These are phyloP conservation scores for Arbutus unedo DNA, from an alignment of 148 eudicot genomes.

Conservation along the genomic window DNA sequence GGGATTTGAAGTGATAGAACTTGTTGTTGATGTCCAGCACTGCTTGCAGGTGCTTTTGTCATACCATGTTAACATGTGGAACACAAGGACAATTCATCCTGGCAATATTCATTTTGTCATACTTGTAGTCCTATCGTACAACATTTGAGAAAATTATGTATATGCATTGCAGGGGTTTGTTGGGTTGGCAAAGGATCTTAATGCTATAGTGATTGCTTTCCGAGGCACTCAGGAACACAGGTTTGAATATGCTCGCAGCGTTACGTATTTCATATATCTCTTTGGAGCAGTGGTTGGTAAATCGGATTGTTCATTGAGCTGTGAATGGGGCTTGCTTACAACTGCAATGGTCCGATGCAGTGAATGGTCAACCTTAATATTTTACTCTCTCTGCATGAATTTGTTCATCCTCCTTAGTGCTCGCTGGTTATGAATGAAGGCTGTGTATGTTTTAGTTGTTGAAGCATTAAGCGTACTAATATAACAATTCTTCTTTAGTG, in stretches of 20 bases:
- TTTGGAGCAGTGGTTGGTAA: neutral
- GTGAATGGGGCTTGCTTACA: neutral
- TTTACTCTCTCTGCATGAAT: neutral
- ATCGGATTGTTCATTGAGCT: neutral
- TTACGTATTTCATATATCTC: conserved; percentile 1
- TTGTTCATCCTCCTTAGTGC: neutral
- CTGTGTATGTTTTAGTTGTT: neutral
- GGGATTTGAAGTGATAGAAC: conserved; percentile 90
- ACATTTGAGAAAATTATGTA: conserved; percentile 6
- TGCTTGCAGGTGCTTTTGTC: conserved; percentile 68
- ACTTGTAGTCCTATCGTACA: neutral
- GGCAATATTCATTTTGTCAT: neutral
- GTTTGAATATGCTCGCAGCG: conserved; percentile 31
- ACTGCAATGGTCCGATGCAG: neutral
- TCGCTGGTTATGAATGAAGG: neutral
- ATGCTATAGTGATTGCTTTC: conserved; percentile 85
- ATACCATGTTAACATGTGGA: conserved; percentile 9
- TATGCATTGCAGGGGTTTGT: conserved; percentile 74
- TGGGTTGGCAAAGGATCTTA: conserved; percentile 73
- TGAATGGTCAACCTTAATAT: conserved; percentile 2
- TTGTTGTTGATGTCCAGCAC: conserved; percentile 78
- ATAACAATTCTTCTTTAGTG: neutral
- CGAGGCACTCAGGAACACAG: conserved; percentile 92
- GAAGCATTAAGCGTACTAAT: neutral
- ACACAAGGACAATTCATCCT: neutral